Conservation (phyloP, 441 rosid genomes). For the Melianthus villosus region DNA sequence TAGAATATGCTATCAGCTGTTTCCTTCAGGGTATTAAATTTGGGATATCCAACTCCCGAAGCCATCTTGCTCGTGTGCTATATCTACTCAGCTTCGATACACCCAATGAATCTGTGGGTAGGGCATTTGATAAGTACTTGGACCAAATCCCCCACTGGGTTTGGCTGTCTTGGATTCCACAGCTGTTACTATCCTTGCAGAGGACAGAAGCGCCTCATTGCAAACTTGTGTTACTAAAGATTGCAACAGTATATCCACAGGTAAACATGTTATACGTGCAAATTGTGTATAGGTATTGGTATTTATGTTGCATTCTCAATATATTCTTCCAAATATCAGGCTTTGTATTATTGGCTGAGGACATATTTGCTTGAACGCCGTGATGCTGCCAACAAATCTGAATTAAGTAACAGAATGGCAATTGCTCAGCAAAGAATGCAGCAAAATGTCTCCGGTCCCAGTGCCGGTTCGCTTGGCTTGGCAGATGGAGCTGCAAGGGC, state of each 20-base stretch:
- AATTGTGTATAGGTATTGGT: not conserved
- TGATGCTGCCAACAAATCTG: conserved; percentile 86
- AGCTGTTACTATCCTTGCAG: conserved; percentile 88
- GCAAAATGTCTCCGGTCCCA: conserved; percentile 40
- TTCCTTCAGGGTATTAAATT: conserved; percentile 98
- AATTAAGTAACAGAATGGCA: conserved; percentile 46
- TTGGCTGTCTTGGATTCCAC: conserved; percentile 99
- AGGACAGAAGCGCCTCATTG: conserved; percentile 94
- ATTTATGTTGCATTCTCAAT: not conserved
- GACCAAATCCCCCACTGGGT: conserved; percentile 98
- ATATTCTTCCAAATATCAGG: conserved; percentile 26
- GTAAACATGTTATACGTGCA: conserved; percentile 10
- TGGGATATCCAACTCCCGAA: conserved; percentile 89
- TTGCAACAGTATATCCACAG: conserved; percentile 88
- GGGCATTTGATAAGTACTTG: conserved; percentile 82
- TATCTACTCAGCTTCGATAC: conserved; percentile 97
- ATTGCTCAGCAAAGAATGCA: conserved; percentile 87
- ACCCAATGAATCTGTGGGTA: conserved; percentile 79
- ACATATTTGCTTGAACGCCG: conserved; percentile 96
- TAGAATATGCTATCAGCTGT: conserved; percentile 94
- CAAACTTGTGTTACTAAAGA: conserved; percentile 81
- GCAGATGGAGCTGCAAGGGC: conserved; percentile 37
- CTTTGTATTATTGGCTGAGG: conserved; percentile 93
- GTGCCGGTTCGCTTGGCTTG: conserved; percentile 37
- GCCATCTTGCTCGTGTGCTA: conserved; percentile 89